Conservation (phyloP, 129 eudicot species). For the sunflower (Helianthus annuus) region DNA sequence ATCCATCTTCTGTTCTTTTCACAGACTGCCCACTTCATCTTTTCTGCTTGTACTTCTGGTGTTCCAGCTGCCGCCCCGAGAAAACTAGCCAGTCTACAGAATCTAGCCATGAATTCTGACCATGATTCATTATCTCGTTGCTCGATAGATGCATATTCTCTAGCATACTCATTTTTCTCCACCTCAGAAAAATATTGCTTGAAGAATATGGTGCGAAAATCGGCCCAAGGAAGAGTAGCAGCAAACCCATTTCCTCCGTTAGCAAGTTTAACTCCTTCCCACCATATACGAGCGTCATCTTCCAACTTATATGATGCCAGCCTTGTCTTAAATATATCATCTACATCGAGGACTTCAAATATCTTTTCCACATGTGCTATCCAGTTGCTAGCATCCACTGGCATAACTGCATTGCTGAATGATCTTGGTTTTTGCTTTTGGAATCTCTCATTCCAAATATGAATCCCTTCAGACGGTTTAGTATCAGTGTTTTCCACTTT, state of each 20-base stretch:
- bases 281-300: not conserved
- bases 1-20: too few species aligned
- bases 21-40: too few species aligned
- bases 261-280: not conserved
- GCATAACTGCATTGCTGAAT: too few species aligned
- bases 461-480: too few species aligned
- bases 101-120: not conserved
- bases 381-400: too few species aligned
- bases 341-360: not conserved
- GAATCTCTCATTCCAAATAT: too few species aligned
- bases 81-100: too few species aligned
- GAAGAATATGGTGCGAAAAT: not conserved
- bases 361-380: too few species aligned
- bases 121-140: not conserved
- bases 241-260: not conserved
- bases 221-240: not conserved
- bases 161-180: not conserved
- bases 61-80: too few species aligned
- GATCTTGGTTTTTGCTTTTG: too few species aligned
- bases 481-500: too few species aligned
- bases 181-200: not conserved
- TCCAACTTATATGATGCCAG: not conserved
- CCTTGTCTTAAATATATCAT: not conserved
- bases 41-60: too few species aligned
- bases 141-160: not conserved